Evolutionary conservation across 2,329 filamentous ascomycete species (phyloP).

Genomic region (Alternaria postmessia): DNA sequence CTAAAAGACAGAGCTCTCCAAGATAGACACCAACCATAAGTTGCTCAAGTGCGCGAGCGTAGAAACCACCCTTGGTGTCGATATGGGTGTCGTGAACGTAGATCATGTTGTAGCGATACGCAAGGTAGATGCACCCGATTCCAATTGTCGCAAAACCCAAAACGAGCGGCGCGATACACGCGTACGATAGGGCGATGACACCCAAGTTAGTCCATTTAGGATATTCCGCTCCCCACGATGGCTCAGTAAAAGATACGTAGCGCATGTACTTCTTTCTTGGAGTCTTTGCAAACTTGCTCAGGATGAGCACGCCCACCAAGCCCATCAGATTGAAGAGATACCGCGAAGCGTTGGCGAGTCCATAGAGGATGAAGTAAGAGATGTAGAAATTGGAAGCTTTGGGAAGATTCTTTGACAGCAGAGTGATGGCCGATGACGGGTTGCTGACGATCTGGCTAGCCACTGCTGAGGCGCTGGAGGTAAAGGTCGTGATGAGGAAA

Average conservation of each 20-base stretch:
- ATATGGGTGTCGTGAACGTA: constrained; percentile 58
- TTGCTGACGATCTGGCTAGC: constrained; percentile 65
- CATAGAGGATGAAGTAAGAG: constrained; percentile 92
- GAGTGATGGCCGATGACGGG: constrained; percentile 66
- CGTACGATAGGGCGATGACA: constrained; percentile 57
- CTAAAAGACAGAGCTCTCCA: constrained; percentile 57
- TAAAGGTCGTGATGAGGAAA: constrained; percentile 85
- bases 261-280: constrained; percentile 50
- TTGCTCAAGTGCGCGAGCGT: constrained; percentile 57
- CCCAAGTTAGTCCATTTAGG: constrained; percentile 58
- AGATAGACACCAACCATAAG: constrained; percentile 59
- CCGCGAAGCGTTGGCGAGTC: constrained; percentile 52
- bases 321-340: constrained; percentile 78
- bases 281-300: constrained; percentile 66
- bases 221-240: constrained; percentile 56
- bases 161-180: constrained; percentile 58
- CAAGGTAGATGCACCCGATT: constrained; percentile 56
- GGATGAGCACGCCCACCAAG: constrained; percentile 82
- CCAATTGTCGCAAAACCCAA: constrained; percentile 57
- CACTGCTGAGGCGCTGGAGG: constrained; percentile 75
- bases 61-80: constrained; percentile 58
- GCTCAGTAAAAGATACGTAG: constrained; percentile 51
- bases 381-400: constrained; percentile 94
- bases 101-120: constrained; percentile 59
- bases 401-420: constrained; percentile 79